Evolutionary conservation across 2,329 filamentous ascomycete species (phyloP).

Genomic region (Fusarium sp.): DNA sequence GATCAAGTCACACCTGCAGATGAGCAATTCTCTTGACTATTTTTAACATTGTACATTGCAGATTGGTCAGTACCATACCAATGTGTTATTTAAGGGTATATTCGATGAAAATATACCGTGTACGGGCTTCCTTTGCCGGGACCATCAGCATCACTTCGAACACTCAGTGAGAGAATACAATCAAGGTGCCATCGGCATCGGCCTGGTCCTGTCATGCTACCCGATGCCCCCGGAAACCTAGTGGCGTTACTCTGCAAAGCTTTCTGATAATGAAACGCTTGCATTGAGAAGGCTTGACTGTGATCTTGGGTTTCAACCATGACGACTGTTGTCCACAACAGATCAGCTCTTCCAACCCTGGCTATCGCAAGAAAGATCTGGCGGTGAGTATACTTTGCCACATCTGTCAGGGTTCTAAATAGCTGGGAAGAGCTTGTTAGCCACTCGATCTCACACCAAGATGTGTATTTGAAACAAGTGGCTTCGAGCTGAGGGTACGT

Average conservation of each 20-base stretch:
- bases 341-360: background rate
- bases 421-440: slow-evolving; percentile 32
- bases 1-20: slow-evolving; percentile 43
- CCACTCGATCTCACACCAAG: slow-evolving; percentile 39
- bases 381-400: slow-evolving; percentile 43
- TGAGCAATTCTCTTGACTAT: slow-evolving; percentile 12
- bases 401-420: slow-evolving; percentile 32
- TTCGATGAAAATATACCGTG: slow-evolving; percentile 15
- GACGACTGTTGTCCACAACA: slow-evolving; percentile 1
- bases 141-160: background rate
- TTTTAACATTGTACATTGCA: slow-evolving; percentile 23
- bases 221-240: background rate
- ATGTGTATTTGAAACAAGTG: slow-evolving; percentile 47
- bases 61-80: slow-evolving; percentile 7
- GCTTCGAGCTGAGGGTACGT: slow-evolving; percentile 42
- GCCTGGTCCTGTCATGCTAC: background rate
- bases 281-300: background rate
- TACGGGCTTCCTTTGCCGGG: background rate
- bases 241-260: background rate
- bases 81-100: slow-evolving; percentile 10
- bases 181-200: background rate
- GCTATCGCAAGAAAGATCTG: slow-evolving; percentile 14
- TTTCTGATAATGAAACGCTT: background rate
- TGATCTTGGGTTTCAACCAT: background rate
- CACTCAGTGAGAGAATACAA: background rate